Base-by-base conservation (phyloP, 2,329 filamentous ascomycete genomes). In the Hypoxylon sp. region DNA sequence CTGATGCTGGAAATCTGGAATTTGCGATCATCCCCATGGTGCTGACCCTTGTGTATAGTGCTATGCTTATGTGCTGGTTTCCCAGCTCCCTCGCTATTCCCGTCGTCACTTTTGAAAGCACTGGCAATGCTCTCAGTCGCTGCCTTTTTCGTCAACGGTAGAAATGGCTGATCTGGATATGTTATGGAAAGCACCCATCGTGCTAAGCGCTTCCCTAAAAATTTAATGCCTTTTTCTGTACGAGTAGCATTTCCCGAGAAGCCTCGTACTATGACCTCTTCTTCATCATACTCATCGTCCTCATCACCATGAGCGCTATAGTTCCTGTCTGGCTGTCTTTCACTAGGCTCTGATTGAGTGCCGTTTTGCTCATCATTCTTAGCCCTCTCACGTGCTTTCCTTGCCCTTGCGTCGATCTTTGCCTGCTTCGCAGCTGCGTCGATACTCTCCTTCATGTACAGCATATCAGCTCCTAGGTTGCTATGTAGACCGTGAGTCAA, bases 401-500 rank as follows among this genome's bases (percentile, higher is more conserved):
- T 85, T 53, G 82, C 85, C 77, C 86, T 90, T 38, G 90, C 88
- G 78, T 93, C 90, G 53, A 89, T 82, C 73, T 90, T 90, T 28
- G 93, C 91, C 76, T 95, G 89, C 73, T 84, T 90, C 3, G 91
- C 91, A 2, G 93, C 90, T 28, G 90, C 89, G 81, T 99, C 96
- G 68, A 99, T 98, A 79, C 93, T 97, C 80, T 99, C 96, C 77
- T 99, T 99, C 78, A 99, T 82, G 77, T 93, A 99, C 19, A 99
- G 84, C 96, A 99, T 97, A 78, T 99, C 96, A 21, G 94, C 92
- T 4, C 96, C 93, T 11, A 98, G 85, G 78, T 99, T 99, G 80
- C 95, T 97, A 79, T 99, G 96, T 69, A 99, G 80, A 0, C 96
- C 96, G 81, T 99, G 96, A 0, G 96, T 98, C 53, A 99, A 81